Conservation (phyloP, 768 basidiomycete genomes). For the Macrocybe gigantea region DNA sequence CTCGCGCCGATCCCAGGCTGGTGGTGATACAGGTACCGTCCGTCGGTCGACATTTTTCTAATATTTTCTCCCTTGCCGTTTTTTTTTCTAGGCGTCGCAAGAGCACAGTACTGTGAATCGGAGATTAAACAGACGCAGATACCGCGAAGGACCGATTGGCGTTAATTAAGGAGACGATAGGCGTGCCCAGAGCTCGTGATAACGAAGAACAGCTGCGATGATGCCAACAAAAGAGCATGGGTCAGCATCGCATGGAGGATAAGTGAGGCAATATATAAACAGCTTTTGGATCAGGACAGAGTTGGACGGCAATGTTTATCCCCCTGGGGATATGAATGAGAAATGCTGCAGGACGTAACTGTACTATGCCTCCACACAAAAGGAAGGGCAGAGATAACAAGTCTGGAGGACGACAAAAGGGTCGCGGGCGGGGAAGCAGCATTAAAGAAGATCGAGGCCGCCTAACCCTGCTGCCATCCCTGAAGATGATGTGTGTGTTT, state of each 20-base stretch:
- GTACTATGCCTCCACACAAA: background rate
- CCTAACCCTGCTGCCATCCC: background rate
- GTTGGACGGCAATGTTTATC: too few relatives aligned
- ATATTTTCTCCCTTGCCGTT: too few relatives aligned
- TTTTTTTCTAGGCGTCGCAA: background rate
- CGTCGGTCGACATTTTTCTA: conserved; percentile 39
- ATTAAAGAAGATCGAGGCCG: background rate
- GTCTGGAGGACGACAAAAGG: background rate
- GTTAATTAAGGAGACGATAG: too few relatives aligned
- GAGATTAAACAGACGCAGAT: background rate
- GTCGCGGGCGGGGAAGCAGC: background rate
- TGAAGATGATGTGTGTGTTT: background rate
- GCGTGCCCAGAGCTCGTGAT: too few relatives aligned
- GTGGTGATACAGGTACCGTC: conserved; percentile 46
- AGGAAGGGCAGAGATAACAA: background rate
- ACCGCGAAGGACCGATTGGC: too few relatives aligned
- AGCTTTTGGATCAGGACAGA: too few relatives aligned
- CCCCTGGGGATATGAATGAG: too few relatives aligned
- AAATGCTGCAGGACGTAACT: too few relatives aligned
- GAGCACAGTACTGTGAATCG: background rate
- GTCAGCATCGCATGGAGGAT: too few relatives aligned
- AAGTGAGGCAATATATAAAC: too few relatives aligned
- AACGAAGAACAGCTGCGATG: too few relatives aligned
- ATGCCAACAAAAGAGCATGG: too few relatives aligned
- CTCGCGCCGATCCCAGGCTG: conserved; percentile 33